These are phyloP conservation scores for Pseudogymnoascus sp. DNA, from an alignment of 2,329 filamentous ascomycete species.

Conservation along the genomic window DNA sequence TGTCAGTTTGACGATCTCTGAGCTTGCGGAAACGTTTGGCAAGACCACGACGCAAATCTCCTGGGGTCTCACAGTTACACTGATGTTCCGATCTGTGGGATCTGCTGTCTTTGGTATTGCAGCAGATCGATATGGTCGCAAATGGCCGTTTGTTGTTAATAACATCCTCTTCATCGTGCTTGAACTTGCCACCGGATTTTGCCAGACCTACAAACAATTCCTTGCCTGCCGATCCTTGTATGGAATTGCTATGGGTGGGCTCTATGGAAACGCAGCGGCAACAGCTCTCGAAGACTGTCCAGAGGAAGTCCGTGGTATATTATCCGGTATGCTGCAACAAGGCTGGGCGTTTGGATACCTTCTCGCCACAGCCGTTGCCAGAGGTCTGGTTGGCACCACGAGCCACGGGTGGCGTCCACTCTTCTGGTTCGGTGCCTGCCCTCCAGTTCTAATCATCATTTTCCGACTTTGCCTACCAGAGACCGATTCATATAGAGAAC, in stretches of 20 bases:
- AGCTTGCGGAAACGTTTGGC: constrained; percentile 45
- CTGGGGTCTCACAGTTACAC: constrained; percentile 56
- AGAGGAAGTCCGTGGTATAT: background rate
- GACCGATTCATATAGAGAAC: constrained; percentile 62
- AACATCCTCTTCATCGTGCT: constrained; percentile 62
- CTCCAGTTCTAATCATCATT: constrained; percentile 67
- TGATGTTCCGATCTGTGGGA: constrained; percentile 53
- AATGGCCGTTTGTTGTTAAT: constrained; percentile 67
- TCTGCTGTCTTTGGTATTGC: constrained; percentile 48
- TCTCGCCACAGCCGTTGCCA: constrained; percentile 25
- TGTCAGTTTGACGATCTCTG: constrained; percentile 50
- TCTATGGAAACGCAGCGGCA: constrained; percentile 68
- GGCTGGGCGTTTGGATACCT: constrained; percentile 9
- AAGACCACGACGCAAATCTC: constrained; percentile 51
- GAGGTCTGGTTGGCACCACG: constrained; percentile 64
- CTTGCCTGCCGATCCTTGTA: constrained; percentile 65
- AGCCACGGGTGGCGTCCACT: constrained; percentile 70
- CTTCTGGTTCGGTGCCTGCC: constrained; percentile 78
- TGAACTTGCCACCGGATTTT: constrained; percentile 43
- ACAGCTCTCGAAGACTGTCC: constrained; percentile 57
- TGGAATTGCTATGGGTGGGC: constrained; percentile 69
- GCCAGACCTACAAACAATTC: constrained; percentile 35
- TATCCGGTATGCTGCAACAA: constrained; percentile 8
- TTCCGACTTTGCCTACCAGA: constrained; percentile 73
- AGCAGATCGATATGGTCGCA: constrained; percentile 49